Evolutionary conservation across 257 asterid genomes (phyloP), one percentile per base, ranked within the genome.

Genomic region (Petrea volubilis): DNA sequence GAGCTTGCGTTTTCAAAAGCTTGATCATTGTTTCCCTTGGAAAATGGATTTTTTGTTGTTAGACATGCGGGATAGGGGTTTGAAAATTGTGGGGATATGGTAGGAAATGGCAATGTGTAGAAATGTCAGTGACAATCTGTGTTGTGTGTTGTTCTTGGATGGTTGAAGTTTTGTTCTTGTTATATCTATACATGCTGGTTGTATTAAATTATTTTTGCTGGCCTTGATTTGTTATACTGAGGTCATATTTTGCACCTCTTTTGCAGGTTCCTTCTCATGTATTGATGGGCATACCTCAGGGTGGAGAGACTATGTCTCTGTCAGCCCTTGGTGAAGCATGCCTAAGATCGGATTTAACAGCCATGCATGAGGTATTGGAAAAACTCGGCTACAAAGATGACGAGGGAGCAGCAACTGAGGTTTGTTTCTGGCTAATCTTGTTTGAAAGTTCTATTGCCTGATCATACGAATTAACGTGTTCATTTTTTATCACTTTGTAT

Each of bases 351-450:
- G 95, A 88, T 80, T 80, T 85, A 72, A 85, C 95, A 60, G 91
- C 95, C 75, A 88, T 81, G 36, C 95, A 88, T 23, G 95, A 88
- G 84, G 81, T 85, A 44, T 38, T 88, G 63, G 91, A 85, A 67
- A 85, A 83, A 64, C 89, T 83, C 71, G 82, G 87, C 40, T 88
- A 88, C 82, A 88, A 85, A 83, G 91, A 88, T 70, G 95, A 88
- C 8, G 95, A 88, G 76, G 95, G 91, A 77, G 86, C 88, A 23
- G 86, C 93, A 27, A 85, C 90, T 49, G 93, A 87, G 93, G 93
- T 87, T 78, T 50, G 70, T 68, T 77, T 68, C 46, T 64, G 23
- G n/a, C 60, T 70, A 46, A 50, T 74, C 59, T 66, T 47, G 20
- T 47, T 17, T 5, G 20, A 47, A 51, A 12, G 17, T 61, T 70